These are phyloP conservation scores for Cyclotella sp. DNA, from an alignment of 108 stramenopile genomes.

Conservation along the genomic window DNA sequence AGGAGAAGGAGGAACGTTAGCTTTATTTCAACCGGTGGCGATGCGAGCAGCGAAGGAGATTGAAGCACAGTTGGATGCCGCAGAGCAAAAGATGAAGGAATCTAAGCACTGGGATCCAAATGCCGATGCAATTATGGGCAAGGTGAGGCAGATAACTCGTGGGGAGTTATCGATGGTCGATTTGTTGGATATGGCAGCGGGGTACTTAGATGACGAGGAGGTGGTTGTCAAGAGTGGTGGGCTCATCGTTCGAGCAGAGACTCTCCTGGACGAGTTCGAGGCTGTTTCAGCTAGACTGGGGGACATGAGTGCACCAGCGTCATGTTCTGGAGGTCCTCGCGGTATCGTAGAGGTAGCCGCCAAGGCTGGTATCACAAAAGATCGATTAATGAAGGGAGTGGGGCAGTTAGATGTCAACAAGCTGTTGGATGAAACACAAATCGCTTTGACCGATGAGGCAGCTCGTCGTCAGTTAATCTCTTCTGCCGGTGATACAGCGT, in stretches of 20 bases:
- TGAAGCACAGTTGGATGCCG: slow-evolving; percentile 78
- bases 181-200: slow-evolving; percentile 79
- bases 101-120: slow-evolving; percentile 46
- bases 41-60: slow-evolving; percentile 84
- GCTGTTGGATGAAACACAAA: slow-evolving; percentile 75
- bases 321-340: not conserved
- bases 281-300: slow-evolving; percentile 75
- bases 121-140: slow-evolving; percentile 63
- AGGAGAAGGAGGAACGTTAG: slow-evolving; percentile 82
- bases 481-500: slow-evolving; percentile 82
- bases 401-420: slow-evolving; percentile 80
- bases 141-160: slow-evolving; percentile 80
- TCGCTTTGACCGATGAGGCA: slow-evolving; percentile 81
- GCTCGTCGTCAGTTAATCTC: slow-evolving; percentile 79
- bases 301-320: slow-evolving; percentile 16
- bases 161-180: slow-evolving; percentile 73
- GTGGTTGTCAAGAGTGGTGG: slow-evolving; percentile 81
- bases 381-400: slow-evolving; percentile 76
- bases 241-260: slow-evolving; percentile 74
- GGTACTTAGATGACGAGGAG: slow-evolving; percentile 80
- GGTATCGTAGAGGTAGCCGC: slow-evolving; percentile 71
- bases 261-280: slow-evolving; percentile 85
- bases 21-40: slow-evolving; percentile 87
- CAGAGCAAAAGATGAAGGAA: slow-evolving; percentile 67
- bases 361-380: slow-evolving; percentile 85